Evolutionary conservation across 345 rosid genomes (phyloP), one percentile per base, ranked within the genome.

Genomic region (Gossypium thurberi): DNA sequence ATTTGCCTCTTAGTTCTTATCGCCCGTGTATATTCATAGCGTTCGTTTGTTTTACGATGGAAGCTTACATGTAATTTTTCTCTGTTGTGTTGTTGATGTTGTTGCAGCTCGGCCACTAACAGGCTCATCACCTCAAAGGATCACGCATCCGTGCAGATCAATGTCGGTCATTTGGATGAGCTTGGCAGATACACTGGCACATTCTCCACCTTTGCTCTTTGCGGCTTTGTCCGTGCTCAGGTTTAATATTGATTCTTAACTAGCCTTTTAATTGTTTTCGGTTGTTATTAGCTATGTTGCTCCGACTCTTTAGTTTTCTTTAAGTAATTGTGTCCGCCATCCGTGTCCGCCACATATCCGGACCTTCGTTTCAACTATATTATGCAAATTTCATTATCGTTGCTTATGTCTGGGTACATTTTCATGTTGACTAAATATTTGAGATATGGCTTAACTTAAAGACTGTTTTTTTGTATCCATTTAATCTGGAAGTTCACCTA

Each of bases 21-120:
- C n/a, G 20, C 6, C n/a, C 13, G 0, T 64, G 69, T 46, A 33
- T 1, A 33, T 64, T 47, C 51, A 5, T 44, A 12, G 25, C 46
- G 52, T 12, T 58, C 26, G 17, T 25, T 25, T 25, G 52, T 33
- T 58, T 1, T 56, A 56, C 21, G 5, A 44, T 43, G 53, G 1
- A 67, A 37, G 26, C 70, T 76, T 50, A 57, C 1, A 8, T 1
- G 26, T 64, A 1, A 8, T 42, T 15, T 51, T 53, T 69, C 3
- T 46, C 2, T 47, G 50, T 47, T 46, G 15, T 46, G 37, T 53
- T 53, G 21, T 18, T 18, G 37, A 13, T 46, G 1, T 74, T 48
- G 20, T 65, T 88, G 76, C 76, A 88, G 91, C 77, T 88, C 93
- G 3, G 93, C 88, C 8, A 90, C 91, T 1, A 88, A 87, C 77